Base-by-base conservation (phyloP, 2,329 filamentous ascomycete species). In the Diaporthe destruens region DNA sequence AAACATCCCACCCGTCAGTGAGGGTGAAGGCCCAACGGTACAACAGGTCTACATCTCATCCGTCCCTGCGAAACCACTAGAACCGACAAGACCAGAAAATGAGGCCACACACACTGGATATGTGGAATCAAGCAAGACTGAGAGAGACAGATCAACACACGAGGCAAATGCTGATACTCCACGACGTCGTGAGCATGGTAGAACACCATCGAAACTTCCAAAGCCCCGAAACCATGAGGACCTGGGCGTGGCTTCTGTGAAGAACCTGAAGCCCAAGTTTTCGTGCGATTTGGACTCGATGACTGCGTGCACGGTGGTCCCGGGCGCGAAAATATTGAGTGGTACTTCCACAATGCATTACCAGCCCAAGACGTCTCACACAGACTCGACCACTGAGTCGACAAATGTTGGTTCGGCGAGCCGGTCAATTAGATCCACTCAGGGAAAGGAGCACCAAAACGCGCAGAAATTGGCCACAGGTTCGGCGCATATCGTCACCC, bases 291-390 rank as follows among this genome's bases (percentile, higher is more conserved):
- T 55, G 23, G 66, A 74, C 16, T 55, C 53, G 20, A 56, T 56
- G 59, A 34, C 57, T n/a, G 47, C 59, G 9, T 72, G 71, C 49
- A 20, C 68, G 39, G 53, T 57, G 36, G 54, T 69, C 18, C 59
- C 53, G 29, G 71, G 73, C 12, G 16, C 69, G 5, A 74, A 71
- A 42, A 67, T 74, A 32, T n/a, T 74, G 42, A 72, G 44, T 51
- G 73, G 71, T n/a, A 56, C 71, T 29, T 74, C 73, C 8, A 74
- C 73, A 29, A 67, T 74, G 53, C 66, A 54, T 18, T 68, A 51
- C 16, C 71, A 67, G 57, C 73, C 73, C 29, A 71, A 34, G n/a
- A 32, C 36, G 3, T 57, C 66, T 12, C 18, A 71, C n/a, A 32
- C 57, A 29, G 66, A 71, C 23, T 36, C 59, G 12, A 6, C 42